Conservation (phyloP, 2,329 filamentous ascomycete species). For the Arthrobotrys pseudoclavata region DNA sequence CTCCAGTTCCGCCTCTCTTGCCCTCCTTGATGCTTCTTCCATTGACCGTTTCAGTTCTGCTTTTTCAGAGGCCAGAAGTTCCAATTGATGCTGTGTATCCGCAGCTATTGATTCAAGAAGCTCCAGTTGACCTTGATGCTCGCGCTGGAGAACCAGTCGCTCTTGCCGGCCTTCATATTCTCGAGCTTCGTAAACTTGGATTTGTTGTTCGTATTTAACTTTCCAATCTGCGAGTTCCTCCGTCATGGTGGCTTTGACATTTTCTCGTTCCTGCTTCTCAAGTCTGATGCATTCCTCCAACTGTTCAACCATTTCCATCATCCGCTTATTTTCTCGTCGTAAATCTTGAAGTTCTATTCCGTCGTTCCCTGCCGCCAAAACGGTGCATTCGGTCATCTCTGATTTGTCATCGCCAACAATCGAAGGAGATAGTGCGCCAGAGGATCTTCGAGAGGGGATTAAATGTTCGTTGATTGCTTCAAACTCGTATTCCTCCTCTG, state of each 20-base stretch:
- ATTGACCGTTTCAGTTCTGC: slow-evolving; percentile 56
- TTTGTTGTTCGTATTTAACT: slow-evolving; percentile 47
- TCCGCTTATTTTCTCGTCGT: slow-evolving; percentile 52
- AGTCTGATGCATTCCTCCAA: slow-evolving; percentile 55
- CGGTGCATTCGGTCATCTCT: slow-evolving; percentile 69
- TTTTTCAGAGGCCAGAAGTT: slow-evolving; percentile 53
- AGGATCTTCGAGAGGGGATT: slow-evolving; percentile 48
- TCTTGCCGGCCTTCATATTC: slow-evolving; percentile 55
- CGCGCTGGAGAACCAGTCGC: slow-evolving; percentile 50
- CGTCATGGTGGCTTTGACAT: slow-evolving; percentile 40
- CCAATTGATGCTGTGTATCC: slow-evolving; percentile 56
- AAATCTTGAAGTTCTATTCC: slow-evolving; percentile 54
- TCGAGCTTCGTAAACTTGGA: slow-evolving; percentile 35
- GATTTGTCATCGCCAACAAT: slow-evolving; percentile 76
- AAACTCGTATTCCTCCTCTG: slow-evolving; percentile 45
- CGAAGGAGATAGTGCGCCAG: slow-evolving; percentile 46
- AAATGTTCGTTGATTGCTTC: slow-evolving; percentile 49
- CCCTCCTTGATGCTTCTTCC: slow-evolving; percentile 22
- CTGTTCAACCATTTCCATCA: slow-evolving; percentile 58
- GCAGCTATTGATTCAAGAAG: slow-evolving; percentile 58
- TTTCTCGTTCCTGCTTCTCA: slow-evolving; percentile 57
- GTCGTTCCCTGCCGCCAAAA: slow-evolving; percentile 58
- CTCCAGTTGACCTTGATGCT: slow-evolving; percentile 56
- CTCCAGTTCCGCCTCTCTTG: slow-evolving; percentile 40
- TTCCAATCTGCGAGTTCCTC: slow-evolving; percentile 53